A percentile compares a stretch with the other conserved stretches of the same genome.
Conservation (phyloP, 176 grass and related monocot species). For the Paspalum vaginatum region DNA sequence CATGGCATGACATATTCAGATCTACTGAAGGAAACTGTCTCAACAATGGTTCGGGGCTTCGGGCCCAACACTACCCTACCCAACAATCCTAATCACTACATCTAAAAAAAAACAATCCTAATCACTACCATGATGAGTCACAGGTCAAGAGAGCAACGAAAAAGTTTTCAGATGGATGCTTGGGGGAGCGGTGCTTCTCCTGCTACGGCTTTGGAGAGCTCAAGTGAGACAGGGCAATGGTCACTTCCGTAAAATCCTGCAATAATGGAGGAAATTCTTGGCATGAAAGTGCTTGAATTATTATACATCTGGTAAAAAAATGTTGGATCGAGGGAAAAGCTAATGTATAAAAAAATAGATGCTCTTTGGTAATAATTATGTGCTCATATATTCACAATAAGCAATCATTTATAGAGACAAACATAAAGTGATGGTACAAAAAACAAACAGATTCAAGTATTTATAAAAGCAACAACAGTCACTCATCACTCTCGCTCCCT, state of each 20-base stretch:
- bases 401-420: background rate
- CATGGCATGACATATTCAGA: background rate
- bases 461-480: background rate
- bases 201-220: conserved; percentile 32
- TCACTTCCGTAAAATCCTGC: conserved; percentile 65
- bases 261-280: background rate
- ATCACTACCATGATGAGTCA: background rate
- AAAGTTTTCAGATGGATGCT: conserved; percentile 20
- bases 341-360: background rate
- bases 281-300: background rate
- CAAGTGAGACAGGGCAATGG: conserved; percentile 53
- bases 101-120: conserved; percentile 31
- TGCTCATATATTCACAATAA: background rate
- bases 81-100: conserved; percentile 23
- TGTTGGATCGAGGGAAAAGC: too few species aligned
- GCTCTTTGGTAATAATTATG: background rate
- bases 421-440: background rate
- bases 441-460: background rate
- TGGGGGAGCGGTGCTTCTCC: conserved; percentile 11
- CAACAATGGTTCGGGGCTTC: conserved; percentile 7
- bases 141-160: background rate
- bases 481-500: background rate
- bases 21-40: conserved; percentile 5
- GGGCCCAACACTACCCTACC: background rate
- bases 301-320: background rate